A percentile compares a stretch with the other conserved stretches of the same genome.
Conservation (phyloP, 2,329 filamentous ascomycete species). For the Alternaria triticimaculans region DNA sequence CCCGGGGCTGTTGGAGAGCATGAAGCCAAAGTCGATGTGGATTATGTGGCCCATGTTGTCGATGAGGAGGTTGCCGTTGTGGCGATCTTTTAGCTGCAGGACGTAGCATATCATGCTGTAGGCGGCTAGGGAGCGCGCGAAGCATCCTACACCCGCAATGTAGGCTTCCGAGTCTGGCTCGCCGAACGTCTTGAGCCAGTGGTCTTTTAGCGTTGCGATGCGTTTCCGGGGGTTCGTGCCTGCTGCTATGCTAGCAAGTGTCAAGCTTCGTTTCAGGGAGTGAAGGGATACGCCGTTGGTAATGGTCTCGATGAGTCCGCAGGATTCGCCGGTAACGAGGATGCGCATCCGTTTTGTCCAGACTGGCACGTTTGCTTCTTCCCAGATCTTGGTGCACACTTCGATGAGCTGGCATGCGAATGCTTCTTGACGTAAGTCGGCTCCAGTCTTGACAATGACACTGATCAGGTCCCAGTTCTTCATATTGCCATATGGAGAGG, state of each 20-base stretch:
- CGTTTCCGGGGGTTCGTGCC: slow-evolving; percentile 75
- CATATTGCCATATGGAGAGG: slow-evolving; percentile 86
- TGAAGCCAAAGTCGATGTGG: slow-evolving; percentile 90
- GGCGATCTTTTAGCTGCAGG: slow-evolving; percentile 82
- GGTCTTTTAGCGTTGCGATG: slow-evolving; percentile 80
- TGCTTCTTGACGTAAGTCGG: slow-evolving; percentile 81
- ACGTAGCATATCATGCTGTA: slow-evolving; percentile 87
- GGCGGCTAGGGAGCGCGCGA: slow-evolving; percentile 80
- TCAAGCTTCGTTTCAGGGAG: slow-evolving; percentile 81
- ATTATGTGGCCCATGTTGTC: slow-evolving; percentile 87
- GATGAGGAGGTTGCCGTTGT: slow-evolving; percentile 86
- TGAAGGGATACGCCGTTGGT: slow-evolving; percentile 88
- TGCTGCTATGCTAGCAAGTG: slow-evolving; percentile 74
- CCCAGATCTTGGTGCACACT: slow-evolving; percentile 82
- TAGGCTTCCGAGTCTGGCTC: slow-evolving; percentile 72
- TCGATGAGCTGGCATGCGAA: slow-evolving; percentile 86
- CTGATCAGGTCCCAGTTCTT: slow-evolving; percentile 88
- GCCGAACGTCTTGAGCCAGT: slow-evolving; percentile 81
- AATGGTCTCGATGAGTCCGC: slow-evolving; percentile 85
- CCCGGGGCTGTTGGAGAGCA: slow-evolving; percentile 85
- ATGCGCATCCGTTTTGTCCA: slow-evolving; percentile 92
- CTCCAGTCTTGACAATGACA: slow-evolving; percentile 87
- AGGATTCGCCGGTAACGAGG: slow-evolving; percentile 82
- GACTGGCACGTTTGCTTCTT: slow-evolving; percentile 75
- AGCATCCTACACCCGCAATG: slow-evolving; percentile 75